Base-by-base conservation (phyloP, 177 flowering plant genomes). In the Vitis hybrid region DNA sequence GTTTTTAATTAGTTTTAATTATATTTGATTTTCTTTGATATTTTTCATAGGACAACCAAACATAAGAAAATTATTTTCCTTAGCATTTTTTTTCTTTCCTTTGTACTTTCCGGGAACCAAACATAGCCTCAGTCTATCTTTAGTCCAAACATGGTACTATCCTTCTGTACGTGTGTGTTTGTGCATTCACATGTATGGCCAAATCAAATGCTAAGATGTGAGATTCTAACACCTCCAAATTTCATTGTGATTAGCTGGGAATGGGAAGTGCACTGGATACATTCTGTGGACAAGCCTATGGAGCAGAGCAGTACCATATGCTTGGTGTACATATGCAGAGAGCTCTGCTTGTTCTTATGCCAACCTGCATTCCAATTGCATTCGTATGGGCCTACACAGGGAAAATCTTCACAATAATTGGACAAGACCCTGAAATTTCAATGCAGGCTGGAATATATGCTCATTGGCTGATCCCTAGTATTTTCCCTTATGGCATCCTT, bases 251-350 rank as follows among this genome's bases (percentile, higher is more conserved):
- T 70, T 18, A 79, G 82, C 27, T 73, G 70, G 82, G 82, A 11
- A 76, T 79, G 79, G 60, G 75, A 52, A 70, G 82, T 73, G 82
- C 79, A 46, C 40, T 79, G 52, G 82, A 79, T 21, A 79, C 82
- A 40, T 65, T 79, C 8, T 79, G 79, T 52, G 82, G 82, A 3
- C 82, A 79, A 57, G 58, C 81, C 6, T 79, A 79, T 51, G 81
- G 81, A 65, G 81, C 81, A 40, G 68, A 74, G 67, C 82, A 79
- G 62, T 72, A 79, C 19, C 74, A 72, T 50, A 66, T 79, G 79
- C 76, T 79, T 2, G 79, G 82, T 18, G 60, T 79, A 24, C 79
- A 79, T 64, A 50, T 70, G 71, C 82, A 79, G 65, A 61, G 82
- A 11, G 82, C 84, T 7, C 73, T 75, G 73, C 18, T 75, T 18